These are phyloP conservation scores for Coemansia sp. DNA, from an alignment of 192 early-diverging fungal species.

Conservation along the genomic window DNA sequence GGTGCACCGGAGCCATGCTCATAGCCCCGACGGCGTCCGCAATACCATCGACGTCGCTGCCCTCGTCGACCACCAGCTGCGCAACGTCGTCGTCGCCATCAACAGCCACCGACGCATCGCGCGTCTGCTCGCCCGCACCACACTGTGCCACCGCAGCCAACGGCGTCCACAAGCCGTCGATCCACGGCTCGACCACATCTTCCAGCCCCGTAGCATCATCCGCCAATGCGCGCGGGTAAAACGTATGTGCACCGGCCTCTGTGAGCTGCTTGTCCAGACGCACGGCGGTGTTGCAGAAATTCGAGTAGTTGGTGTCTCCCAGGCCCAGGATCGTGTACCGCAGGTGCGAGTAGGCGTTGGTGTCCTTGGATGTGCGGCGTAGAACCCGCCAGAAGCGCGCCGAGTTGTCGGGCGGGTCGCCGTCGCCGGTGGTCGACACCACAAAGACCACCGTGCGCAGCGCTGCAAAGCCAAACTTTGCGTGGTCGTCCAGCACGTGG, in stretches of 20 bases:
- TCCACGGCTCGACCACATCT: constrained; percentile 88
- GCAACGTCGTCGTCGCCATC: constrained; percentile 5
- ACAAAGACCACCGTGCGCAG: constrained; percentile 66
- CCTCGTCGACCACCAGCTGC: background rate
- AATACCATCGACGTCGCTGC: background rate
- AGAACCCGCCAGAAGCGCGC: constrained; percentile 86
- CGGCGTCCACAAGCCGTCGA: constrained; percentile 75
- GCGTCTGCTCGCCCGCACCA: background rate
- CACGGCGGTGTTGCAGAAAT: constrained; percentile 87
- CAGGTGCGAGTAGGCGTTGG: constrained; percentile 21
- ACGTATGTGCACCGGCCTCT: constrained; percentile 70
- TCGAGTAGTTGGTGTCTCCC: constrained; percentile 93
- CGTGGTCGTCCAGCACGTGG: constrained; percentile 73
- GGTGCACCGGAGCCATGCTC: constrained; percentile 1
- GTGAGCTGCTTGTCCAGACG: constrained; percentile 74
- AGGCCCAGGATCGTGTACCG: constrained; percentile 64
- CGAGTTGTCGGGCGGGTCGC: constrained; percentile 94
- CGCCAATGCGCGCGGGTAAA: constrained; percentile 78
- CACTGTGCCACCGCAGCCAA: constrained; percentile 54
- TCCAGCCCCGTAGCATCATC: constrained; percentile 96
- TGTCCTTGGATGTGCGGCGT: constrained; percentile 59
- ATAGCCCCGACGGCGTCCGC: background rate
- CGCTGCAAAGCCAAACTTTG: constrained; percentile 52
- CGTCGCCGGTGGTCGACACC: constrained; percentile 91
- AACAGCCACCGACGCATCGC: background rate